Conservation (phyloP, 78 protist species). For the Dictyostelium brefeldianum region DNA sequence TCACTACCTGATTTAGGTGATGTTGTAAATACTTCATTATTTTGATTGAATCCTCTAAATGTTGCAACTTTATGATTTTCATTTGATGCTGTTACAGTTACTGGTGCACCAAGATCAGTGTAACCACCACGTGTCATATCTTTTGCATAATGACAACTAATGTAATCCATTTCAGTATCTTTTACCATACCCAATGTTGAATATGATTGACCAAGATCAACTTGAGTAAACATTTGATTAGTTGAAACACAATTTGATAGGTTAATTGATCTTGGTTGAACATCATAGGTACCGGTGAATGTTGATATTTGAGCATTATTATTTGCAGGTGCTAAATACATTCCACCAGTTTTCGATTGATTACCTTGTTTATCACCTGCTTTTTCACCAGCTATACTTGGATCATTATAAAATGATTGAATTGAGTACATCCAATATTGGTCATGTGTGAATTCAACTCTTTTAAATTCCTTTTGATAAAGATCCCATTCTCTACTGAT, state of each 20-base stretch:
- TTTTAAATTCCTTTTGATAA: background rate
- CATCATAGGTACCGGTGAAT: background rate
- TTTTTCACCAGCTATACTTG: background rate
- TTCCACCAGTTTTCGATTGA: background rate
- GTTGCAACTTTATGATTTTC: background rate
- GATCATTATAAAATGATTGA: slow-evolving; percentile 1
- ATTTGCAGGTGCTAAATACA: background rate
- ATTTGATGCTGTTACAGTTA: background rate
- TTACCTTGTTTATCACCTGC: background rate
- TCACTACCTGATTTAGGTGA: background rate
- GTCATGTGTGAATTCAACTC: background rate
- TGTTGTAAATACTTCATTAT: background rate
- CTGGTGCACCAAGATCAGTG: background rate
- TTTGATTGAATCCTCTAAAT: background rate
- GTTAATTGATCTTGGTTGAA: background rate
- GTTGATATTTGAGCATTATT: background rate
- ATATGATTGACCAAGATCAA: background rate
- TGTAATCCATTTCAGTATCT: background rate
- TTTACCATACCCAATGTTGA: background rate
- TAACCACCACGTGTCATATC: slow-evolving; percentile 2
- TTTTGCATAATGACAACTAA: background rate
- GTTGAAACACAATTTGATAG: background rate
- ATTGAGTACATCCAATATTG: background rate
- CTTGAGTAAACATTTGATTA: background rate
- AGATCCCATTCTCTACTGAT: background rate